Evolutionary conservation across 306 rosid genomes (phyloP).

Genomic region (cucumber (Cucumis sativus)): DNA sequence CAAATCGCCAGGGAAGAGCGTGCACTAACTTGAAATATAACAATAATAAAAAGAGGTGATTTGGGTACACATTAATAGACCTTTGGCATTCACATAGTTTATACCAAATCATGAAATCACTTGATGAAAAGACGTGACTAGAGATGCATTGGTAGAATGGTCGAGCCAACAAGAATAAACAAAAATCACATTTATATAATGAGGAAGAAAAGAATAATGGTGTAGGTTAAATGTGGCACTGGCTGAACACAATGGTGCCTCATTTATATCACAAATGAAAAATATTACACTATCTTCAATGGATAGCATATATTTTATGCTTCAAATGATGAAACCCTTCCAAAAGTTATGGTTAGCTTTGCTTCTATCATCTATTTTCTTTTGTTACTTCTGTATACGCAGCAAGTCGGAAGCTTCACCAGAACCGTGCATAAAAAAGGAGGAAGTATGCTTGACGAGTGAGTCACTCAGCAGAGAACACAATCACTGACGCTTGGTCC

Average conservation of each 20-base stretch:
- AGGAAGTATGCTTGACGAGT: not conserved
- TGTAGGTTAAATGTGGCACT: not conserved
- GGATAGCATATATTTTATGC: not conserved
- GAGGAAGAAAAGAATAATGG: not conserved
- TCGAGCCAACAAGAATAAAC: not conserved
- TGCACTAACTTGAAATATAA: no score
- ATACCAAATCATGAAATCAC: not conserved
- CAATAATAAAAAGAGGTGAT: no score
- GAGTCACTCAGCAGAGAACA: not conserved
- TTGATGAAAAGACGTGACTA: not conserved
- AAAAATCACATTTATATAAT: not conserved
- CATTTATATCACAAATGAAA: not conserved
- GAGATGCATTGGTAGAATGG: not conserved
- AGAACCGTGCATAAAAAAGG: not conserved
- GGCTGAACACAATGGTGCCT: not conserved
- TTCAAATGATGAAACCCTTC: not conserved
- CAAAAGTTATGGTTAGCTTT: not conserved
- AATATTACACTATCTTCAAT: not conserved
- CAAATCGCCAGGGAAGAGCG: no score
- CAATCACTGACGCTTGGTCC: slow-evolving; percentile 57
- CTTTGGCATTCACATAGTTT: not conserved
- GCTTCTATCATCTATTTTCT: not conserved
- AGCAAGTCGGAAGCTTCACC: not conserved
- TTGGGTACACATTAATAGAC: no score
- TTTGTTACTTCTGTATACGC: not conserved